Evolutionary conservation across 768 basidiomycete species (phyloP).

Genomic region (Russula compacta): DNA sequence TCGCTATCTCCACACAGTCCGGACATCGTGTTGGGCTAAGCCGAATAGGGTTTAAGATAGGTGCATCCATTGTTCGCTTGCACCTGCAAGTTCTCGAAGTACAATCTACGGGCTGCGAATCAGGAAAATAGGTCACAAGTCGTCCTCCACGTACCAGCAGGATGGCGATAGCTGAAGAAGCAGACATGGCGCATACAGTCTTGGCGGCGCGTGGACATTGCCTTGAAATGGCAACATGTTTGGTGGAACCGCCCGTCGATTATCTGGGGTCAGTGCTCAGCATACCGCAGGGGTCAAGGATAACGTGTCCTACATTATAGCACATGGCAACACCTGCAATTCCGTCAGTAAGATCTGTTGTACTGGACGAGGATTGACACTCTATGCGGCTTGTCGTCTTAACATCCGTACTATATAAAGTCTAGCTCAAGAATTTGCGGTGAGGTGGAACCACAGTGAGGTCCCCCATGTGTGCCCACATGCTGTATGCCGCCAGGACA

Average conservation of each 20-base stretch:
- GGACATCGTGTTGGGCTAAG: slow-evolving; percentile 21
- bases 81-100: slow-evolving; percentile 11
- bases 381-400: background rate
- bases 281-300: background rate
- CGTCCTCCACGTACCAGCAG: slow-evolving; percentile 12
- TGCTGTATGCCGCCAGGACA: slow-evolving; percentile 15
- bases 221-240: slow-evolving; percentile 22
- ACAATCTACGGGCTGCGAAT: slow-evolving; percentile 8
- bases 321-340: slow-evolving; percentile 15
- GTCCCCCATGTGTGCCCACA: slow-evolving; percentile 9
- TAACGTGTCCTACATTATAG: slow-evolving; percentile 16
- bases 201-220: slow-evolving; percentile 24
- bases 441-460: background rate
- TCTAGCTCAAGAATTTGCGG: slow-evolving; percentile 4
- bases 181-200: slow-evolving; percentile 22
- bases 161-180: slow-evolving; percentile 22
- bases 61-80: slow-evolving; percentile 21
- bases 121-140: background rate
- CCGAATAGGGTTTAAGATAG: slow-evolving; percentile 24
- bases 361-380: slow-evolving; percentile 3
- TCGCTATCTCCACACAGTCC: slow-evolving; percentile 12
- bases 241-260: slow-evolving; percentile 24
- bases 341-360: slow-evolving; percentile 3
- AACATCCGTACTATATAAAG: slow-evolving; percentile 13
- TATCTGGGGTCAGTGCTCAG: slow-evolving; percentile 15